Evolutionary conservation across 73 alveolate species (phyloP).

Genomic region (Diophrys appendiculata): DNA sequence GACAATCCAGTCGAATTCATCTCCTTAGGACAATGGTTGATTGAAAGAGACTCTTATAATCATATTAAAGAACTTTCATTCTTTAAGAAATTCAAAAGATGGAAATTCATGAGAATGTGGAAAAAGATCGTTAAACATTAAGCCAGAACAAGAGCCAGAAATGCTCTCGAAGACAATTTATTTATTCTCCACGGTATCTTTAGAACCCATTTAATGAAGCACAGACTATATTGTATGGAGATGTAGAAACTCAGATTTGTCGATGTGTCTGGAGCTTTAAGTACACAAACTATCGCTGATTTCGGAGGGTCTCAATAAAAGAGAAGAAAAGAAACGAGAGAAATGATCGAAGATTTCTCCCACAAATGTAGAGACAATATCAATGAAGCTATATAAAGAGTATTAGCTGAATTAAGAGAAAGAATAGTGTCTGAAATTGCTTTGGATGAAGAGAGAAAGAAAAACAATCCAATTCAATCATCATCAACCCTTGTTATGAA

Average conservation of each 20-base stretch:
- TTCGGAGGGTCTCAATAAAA: conserved; percentile 52
- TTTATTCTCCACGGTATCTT: conserved; percentile 66
- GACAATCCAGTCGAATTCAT: conserved; percentile 75
- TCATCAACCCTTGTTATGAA: conserved; percentile 55
- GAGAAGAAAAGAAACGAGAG: conserved; percentile 40
- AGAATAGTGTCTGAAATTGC: conserved; percentile 71
- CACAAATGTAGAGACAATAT: conserved; percentile 65
- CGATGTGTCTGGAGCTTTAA: conserved; percentile 40
- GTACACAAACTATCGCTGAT: conserved; percentile 59
- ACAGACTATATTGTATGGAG: conserved; percentile 64
- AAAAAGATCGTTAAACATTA: conserved; percentile 66
- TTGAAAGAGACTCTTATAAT: conserved; percentile 76
- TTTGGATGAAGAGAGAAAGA: conserved; percentile 64
- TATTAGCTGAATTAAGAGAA: conserved; percentile 59
- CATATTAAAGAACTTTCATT: conserved; percentile 72
- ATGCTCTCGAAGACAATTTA: conserved; percentile 70
- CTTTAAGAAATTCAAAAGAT: conserved; percentile 72
- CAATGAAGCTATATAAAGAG: conserved; percentile 61
- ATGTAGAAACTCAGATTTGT: conserved; percentile 75
- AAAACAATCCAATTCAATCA: conserved; percentile 56
- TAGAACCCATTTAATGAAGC: conserved; percentile 59
- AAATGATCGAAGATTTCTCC: conserved; percentile 47
- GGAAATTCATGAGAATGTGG: conserved; percentile 86
- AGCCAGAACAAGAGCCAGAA: conserved; percentile 54
- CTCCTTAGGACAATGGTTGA: conserved; percentile 66